Base-by-base conservation (phyloP, 257 asterid species). In the Knoxia roxburghii region DNA sequence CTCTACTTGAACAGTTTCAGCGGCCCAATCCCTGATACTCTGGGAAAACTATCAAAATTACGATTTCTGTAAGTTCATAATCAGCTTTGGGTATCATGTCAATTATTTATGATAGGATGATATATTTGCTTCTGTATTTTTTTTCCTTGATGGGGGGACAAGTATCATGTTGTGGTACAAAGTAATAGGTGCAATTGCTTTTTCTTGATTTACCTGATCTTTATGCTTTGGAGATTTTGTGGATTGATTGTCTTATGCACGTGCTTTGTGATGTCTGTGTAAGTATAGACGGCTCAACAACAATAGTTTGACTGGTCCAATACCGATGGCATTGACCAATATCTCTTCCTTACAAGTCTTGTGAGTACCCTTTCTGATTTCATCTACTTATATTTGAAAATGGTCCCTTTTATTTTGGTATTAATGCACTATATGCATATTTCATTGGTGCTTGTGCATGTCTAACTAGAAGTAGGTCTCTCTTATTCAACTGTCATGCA, bases 241-340 rank as follows among this genome's bases (percentile, higher is more conserved):
- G 68, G 35, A 20, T 62, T 33, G 50, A 67, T 50, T 81, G 37
- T 70, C 7, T 46, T 37, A 59, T 23, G 52, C 59, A 70, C 41
- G 52, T 76, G 45, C 72, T 37, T 53, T 77, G 52, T 64, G 73
- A 64, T 68, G 70, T 73, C 71, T 76, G 78, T 80, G 89, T 40
- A 83, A 78, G 86, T 86, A 80, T 73, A 92, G 98, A 39, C 97
- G 98, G 85, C 87, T 92, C 70, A 92, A 92, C 76, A 92, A 92
- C 75, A 92, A 92, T 86, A 92, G 89, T 76, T 76, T 92, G 83
- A 75, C 78, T 1, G 98, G 98, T 8, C 77, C 85, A 56, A 92
- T 92, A 61, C 95, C 97, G 1, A 67, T 89, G 85, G 72, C 96
- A 24, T 73, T 92, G 85, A 92, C 97, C 69, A 92, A 89, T 65